Conservation (phyloP, 1,139 yeast genomes). For the Meyerozyma sp. region DNA sequence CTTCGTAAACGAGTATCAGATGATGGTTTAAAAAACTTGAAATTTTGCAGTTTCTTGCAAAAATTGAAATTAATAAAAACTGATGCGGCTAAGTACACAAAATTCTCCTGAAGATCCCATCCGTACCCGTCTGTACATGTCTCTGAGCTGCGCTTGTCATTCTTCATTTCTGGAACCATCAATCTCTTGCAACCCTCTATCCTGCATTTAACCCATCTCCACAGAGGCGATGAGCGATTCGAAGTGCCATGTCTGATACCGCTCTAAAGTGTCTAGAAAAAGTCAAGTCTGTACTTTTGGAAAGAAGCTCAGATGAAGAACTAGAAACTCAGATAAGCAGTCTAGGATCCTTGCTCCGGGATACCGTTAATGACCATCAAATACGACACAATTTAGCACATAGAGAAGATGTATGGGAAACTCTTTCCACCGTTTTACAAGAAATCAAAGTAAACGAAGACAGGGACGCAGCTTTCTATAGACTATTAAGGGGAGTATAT, state of each 20-base stretch:
- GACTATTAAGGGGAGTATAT: background rate
- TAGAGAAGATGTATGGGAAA: background rate
- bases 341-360: background rate
- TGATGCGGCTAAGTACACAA: too few species aligned
- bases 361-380: background rate
- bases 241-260: background rate
- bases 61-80: too few species aligned
- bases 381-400: background rate
- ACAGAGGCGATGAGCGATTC: background rate
- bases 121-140: too few species aligned
- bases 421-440: background rate
- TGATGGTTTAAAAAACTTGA: too few species aligned
- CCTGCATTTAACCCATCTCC: background rate
- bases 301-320: background rate
- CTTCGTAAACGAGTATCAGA: too few species aligned
- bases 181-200: background rate
- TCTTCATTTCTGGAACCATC: background rate
- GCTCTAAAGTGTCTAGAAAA: background rate
- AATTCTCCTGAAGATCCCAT: too few species aligned
- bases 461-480: background rate
- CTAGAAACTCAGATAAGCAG: background rate
- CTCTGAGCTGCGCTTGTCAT: too few species aligned
- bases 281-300: background rate
- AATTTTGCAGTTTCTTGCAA: too few species aligned
- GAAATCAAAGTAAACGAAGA: background rate